These are phyloP conservation scores for Zygosaccharomyces pseudorouxii DNA, from an alignment of 805 yeast genomes.

Conservation along the genomic window DNA sequence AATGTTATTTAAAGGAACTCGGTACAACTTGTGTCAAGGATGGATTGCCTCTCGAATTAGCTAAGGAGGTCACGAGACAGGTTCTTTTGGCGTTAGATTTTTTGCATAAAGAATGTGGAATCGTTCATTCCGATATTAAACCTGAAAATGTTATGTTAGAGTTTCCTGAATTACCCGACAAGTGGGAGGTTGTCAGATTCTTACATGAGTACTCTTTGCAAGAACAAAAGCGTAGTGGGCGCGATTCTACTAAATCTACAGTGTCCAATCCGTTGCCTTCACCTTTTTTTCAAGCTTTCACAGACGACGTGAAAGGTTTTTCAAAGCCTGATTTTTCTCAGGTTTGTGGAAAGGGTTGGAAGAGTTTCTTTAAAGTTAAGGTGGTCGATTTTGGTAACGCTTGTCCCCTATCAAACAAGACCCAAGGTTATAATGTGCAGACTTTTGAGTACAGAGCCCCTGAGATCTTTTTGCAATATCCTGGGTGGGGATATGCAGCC, in stretches of 20 bases:
- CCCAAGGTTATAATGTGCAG: slow-evolving; percentile 1
- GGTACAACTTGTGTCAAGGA: slow-evolving; percentile 41
- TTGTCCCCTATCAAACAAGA: not conserved
- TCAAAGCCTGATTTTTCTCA: not conserved
- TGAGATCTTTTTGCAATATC: slow-evolving; percentile 4
- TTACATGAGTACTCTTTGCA: not conserved
- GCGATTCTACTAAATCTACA: not conserved
- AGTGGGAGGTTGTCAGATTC: slow-evolving; percentile 3
- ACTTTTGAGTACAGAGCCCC: slow-evolving; percentile 6
- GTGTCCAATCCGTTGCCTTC: slow-evolving; percentile 6
- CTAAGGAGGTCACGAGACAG: slow-evolving; percentile 54
- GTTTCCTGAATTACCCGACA: slow-evolving; percentile 1
- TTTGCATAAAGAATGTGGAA: slow-evolving; percentile 42
- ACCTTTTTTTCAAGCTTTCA: slow-evolving; percentile 1
- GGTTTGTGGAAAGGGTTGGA: slow-evolving; percentile 2
- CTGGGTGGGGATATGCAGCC: slow-evolving; percentile 4
- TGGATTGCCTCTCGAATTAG: slow-evolving; percentile 51
- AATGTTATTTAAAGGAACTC: slow-evolving; percentile 31
- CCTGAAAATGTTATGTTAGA: slow-evolving; percentile 9
- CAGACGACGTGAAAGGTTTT: not conserved
- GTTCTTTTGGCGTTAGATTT: slow-evolving; percentile 52
- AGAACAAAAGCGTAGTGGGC: not conserved
- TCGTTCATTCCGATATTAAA: slow-evolving; percentile 3
- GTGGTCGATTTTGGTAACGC: slow-evolving; percentile 7
- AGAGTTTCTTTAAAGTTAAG: slow-evolving; percentile 2